These are phyloP conservation scores for Ammopiptanthus mongolicus DNA, from an alignment of 306 rosid species.

Conservation along the genomic window DNA sequence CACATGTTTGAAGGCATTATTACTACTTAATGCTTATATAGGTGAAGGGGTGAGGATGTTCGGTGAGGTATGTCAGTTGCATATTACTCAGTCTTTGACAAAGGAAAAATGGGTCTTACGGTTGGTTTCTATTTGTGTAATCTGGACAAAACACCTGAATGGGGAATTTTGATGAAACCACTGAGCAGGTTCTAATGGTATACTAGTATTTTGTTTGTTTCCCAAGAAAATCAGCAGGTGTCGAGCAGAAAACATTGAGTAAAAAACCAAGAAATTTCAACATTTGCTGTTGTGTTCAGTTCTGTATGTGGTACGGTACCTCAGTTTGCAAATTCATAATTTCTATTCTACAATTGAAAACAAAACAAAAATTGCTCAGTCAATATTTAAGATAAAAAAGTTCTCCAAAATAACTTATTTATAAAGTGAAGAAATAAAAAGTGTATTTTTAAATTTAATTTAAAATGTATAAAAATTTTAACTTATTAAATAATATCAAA, in stretches of 20 bases:
- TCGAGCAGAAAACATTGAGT: neutral
- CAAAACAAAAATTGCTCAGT: neutral
- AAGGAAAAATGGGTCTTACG: neutral
- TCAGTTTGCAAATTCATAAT: neutral
- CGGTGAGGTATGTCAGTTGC: too few relatives aligned
- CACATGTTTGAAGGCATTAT: neutral
- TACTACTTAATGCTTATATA: too few relatives aligned
- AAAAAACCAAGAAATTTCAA: neutral
- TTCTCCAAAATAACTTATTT: too few relatives aligned
- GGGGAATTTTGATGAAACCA: slow-evolving; percentile 6
- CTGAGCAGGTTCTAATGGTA: slow-evolving; percentile 10
- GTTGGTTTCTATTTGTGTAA: slow-evolving; percentile 4
- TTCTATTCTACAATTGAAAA: neutral
- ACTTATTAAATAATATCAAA: too few relatives aligned
- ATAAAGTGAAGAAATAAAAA: too few relatives aligned
- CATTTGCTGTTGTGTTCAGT: neutral
- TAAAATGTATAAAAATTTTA: too few relatives aligned
- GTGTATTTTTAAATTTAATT: too few relatives aligned
- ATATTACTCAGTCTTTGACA: too few relatives aligned
- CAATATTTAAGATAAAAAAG: too few relatives aligned
- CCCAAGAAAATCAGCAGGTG: slow-evolving; percentile 17
- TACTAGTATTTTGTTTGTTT: slow-evolving; percentile 36
- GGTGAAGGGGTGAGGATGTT: too few relatives aligned
- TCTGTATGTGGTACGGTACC: neutral
- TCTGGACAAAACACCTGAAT: slow-evolving; percentile 14